Evolutionary conservation across 352 stramenopile species (phyloP), one percentile per base, ranked within the genome.

Genomic region (Peronospora belbahrii): DNA sequence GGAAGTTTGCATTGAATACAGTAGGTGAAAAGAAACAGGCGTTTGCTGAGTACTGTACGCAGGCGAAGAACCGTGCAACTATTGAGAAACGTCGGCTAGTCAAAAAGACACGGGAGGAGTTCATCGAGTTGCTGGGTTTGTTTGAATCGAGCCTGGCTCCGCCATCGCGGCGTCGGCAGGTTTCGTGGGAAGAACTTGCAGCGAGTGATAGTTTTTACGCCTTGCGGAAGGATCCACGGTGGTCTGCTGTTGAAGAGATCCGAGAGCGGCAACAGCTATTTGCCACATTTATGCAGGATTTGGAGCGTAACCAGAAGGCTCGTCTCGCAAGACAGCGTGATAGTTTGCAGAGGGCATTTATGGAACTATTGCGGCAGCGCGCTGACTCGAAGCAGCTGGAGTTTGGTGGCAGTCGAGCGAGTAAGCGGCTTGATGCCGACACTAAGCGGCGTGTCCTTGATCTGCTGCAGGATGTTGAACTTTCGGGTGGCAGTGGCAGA

Each of bases 1-100:
- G 76, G 76, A 71, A 68, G 32, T 85, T 78, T 40, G 74, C 76
- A 6, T 43, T 90, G 8, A 48, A 54, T 1, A 86, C 70, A 0
- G 70, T 83, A 0, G 81, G 81, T 9, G 78, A 93, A 28, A 88
- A 89, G 62, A 93, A 93, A 33, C 81, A 93, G 45, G 73, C 71
- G 7, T 90, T 84, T 22, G 77, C 81, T 0, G 81, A 93, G 50
- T 93, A 88, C 42, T 85, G 74, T 28, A 87, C 78, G 14, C 79
- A 89, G 24, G 62, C 61, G 0, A 66, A 79, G 45, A 90, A 90
- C 32, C 66, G 76, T 33, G 62, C 71, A 20, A 83, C 63, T 2
- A 82, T 89, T 23, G 79, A 85, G 45, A 69, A 71, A 25, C 72
- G 77, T 9, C 73, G 75, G 7, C 46, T 81, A 23, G 64, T 81